Evolutionary conservation across 164 flowering plant species (phyloP), one percentile per base, ranked within the genome.

Genomic region (Warburgia ugandensis): DNA sequence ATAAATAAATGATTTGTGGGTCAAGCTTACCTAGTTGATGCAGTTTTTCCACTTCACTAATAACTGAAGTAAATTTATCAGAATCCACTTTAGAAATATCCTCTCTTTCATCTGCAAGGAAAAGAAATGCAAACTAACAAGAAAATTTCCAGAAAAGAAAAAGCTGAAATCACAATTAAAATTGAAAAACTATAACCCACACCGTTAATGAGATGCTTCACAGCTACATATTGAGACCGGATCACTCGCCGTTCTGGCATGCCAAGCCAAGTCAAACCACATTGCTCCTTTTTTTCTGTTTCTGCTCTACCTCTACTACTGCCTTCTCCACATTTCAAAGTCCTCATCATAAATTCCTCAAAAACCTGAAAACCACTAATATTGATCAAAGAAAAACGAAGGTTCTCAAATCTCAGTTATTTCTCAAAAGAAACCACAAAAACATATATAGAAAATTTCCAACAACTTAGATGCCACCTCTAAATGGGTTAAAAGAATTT

Each of bases 41-140:
- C 73, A 89, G 59, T 43, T 36, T 64, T 20, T 89, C 90, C 3
- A 86, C 86, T 73, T 83, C 70, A 6, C 28, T 50, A 33, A 89
- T 59, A 1, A 90, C 61, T 5, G 66, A 37, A 6, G 35, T 57
- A 52, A 90, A 86, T 52, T 68, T 77, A n/a, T 75, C 67, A 19
- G 84, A 73, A 54, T 76, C 83, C 10, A 35, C 59, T 5, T 54
- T 66, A 2, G 74, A 59, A 4, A 83, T 42, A 45, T 82, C 83
- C 26, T 86, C 94, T 23, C 69, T 74, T 45, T 65, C 66, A 51
- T 79, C 95, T 86, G 77, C 77, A 70, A 57, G 19, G 33, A 8
- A 50, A 20, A n/a, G 25, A 37, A 59, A 41, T 33, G 13, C 3
- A 1, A 14, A 1, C 13, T 29, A 47, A 29, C 29, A 6, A 3